phyloP scores from a whole-genome alignment of 805 yeast species.

The Cyberlindnera misumaiensis region DNA sequence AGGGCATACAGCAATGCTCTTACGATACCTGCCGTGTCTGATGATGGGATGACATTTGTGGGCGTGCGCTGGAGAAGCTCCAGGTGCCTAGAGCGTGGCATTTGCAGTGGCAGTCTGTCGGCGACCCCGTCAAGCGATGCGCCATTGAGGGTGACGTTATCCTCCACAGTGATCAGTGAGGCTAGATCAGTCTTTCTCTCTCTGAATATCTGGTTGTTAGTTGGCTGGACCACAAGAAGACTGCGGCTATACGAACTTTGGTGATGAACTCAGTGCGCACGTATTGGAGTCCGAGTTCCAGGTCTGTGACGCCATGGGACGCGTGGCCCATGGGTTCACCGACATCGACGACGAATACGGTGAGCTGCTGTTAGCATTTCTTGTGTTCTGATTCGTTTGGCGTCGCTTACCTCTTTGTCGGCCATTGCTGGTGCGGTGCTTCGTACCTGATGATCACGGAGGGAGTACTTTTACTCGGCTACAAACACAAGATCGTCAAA shows the following conservation, averaged over 20 bases:
- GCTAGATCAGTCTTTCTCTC: constrained; percentile 36
- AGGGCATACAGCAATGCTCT: constrained; percentile 9
- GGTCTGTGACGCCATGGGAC: constrained; percentile 25
- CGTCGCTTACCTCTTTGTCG: constrained; percentile 27
- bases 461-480: too few relatives aligned
- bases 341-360: constrained; percentile 45
- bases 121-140: constrained; percentile 4
- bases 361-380: constrained; percentile 22
- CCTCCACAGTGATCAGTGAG: constrained; percentile 26
- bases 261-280: constrained; percentile 32
- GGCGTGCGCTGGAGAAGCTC: constrained; percentile 3
- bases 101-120: constrained; percentile 1
- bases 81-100: constrained; percentile 4
- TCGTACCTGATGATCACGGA: too few relatives aligned
- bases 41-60: neutral
- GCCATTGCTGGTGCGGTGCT: constrained; percentile 21
- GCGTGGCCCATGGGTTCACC: constrained; percentile 33
- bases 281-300: constrained; percentile 34
- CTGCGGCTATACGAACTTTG: constrained; percentile 7
- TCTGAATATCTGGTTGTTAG: constrained; percentile 6
- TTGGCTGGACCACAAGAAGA: neutral
- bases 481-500: too few relatives aligned
- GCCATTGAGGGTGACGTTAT: constrained; percentile 4
- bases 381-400: neutral
- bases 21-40: constrained; percentile 10